Evolutionary conservation across 306 rosid genomes (phyloP).

Genomic region (Styphnolobium japonicum): DNA sequence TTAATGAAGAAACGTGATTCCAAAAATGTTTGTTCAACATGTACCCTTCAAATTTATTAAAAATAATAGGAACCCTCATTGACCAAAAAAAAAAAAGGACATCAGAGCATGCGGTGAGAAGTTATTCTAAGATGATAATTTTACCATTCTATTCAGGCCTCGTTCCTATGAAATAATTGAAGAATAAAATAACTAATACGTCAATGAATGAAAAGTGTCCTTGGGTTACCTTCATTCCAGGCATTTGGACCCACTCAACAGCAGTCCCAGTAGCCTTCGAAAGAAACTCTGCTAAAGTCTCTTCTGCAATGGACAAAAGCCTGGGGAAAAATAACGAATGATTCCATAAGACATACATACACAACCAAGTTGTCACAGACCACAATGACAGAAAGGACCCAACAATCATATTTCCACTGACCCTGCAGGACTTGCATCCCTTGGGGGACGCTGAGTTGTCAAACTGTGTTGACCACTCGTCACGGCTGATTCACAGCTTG

Average conservation of each 20-base stretch:
- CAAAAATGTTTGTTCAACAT: neutral
- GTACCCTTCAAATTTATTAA: neutral
- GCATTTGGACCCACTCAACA: slow-evolving; percentile 99
- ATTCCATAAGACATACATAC: slow-evolving; percentile 43
- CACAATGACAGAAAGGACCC: slow-evolving; percentile 47
- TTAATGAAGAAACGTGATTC: neutral
- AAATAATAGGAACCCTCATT: neutral
- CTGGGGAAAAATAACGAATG: slow-evolving; percentile 47
- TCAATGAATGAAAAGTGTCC: neutral
- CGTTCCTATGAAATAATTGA: neutral
- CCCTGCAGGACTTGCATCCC: slow-evolving; percentile 99
- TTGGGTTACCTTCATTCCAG: slow-evolving; percentile 95
- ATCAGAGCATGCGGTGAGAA: neutral
- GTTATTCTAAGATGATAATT: neutral
- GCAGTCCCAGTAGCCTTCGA: slow-evolving; percentile 99
- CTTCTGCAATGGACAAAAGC: slow-evolving; percentile 99
- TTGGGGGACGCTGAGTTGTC: slow-evolving; percentile 93
- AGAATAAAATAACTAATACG: neutral
- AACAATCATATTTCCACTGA: slow-evolving; percentile 67
- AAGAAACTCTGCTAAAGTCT: slow-evolving; percentile 99
- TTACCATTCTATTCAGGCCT: neutral
- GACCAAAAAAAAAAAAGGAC: neutral
- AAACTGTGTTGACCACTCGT: slow-evolving; percentile 90
- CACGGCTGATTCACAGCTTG: slow-evolving; percentile 94
- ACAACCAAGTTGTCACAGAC: slow-evolving; percentile 37